Base-by-base conservation (phyloP, 306 rosid genomes). In the Mimosa bimucronata region DNA sequence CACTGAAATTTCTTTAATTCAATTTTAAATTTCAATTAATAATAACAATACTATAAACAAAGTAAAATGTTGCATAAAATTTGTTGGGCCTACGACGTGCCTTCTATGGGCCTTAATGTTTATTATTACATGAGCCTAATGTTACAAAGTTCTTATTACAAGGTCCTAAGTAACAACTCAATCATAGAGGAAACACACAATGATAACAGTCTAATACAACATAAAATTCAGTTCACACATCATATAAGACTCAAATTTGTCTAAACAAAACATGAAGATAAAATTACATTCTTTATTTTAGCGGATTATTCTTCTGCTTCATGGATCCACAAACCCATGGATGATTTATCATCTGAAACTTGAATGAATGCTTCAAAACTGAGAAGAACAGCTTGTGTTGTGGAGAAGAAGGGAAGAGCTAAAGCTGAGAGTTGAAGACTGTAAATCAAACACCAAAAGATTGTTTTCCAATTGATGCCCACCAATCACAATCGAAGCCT, bases 401-500 rank as follows among this genome's bases (percentile, higher is more conserved):
- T 74, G 75, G 18, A 75, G 38, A 58, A 57, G 66, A 71, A 70
- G 75, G 15, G 76, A 61, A 1, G 70, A 26, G 78, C 65, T 34
- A 74, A 81, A 81, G 80, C 73, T 57, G 19, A 82, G 52, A 30
- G 11, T 65, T 34, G 82, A 76, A 11, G 77, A 81, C 34, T 31
- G 44, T 48, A 80, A 11, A 55, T 74, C 69, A 64, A 64, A 30
- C 42, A 64, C 42, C 69, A 64, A 14, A 2, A 64, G 69, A 64
- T 64, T 64, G 42, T 64, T 23, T 30, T 30, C 69, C 41, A 64
- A 16, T 30, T 64, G 69, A 30, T 64, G 42, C 42, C 79, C 84
- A 40, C 84, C 84, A 23, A 80, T 29, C 7, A 74, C 79, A 53
- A 80, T 80, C 10, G 84, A 80, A 66, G 84, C 29, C 28, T 74